Base-by-base conservation (phyloP, 2,329 filamentous ascomycete species). In the Microascus cirrosus region DNA sequence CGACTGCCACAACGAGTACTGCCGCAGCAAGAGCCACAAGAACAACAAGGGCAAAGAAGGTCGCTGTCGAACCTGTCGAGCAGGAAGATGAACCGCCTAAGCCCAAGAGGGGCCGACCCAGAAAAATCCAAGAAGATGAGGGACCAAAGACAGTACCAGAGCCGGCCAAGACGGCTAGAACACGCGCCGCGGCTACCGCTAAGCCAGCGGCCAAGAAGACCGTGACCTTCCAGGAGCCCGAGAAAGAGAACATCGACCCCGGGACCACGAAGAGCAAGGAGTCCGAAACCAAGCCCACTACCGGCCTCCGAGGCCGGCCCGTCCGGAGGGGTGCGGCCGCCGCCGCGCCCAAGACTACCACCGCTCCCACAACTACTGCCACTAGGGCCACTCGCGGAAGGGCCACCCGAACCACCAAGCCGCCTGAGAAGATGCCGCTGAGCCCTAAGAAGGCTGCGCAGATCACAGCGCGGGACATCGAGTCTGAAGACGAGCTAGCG, bases 381-480 rank as follows among this genome's bases (percentile, higher is more conserved):
- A 25, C 70, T 69, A 58, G 67, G 70, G 18, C 42, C 20, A 66
- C 67, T 58, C 64, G 71, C 60, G 70, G 65, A 61, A 57, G 15
- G 18, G n/a, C 12, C 4, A 42, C 63, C 51, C 59, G 65, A 36
- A 55, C 64, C n/a, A 61, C 61, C 57, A 71, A 62, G 60, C 67
- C 72, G 58, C 68, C 70, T 58, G 67, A 72, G 48, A 76, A 76
- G 62, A 76, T 75, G 58, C 82, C 83, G 36, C 71, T 86, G 57
- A 85, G 82, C 70, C 82, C 82, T 71, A 85, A 81, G 74, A 86
- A 86, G 74, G 77, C 81, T 63, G 81, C 80, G 48, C 80, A 84
- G 70, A 72, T 85, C 63, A 72, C 75, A 55, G 22, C 39, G 6
- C 53, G 28, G 5, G 56, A 56, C 22, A 62, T 73, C 60, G 73